Percentiles rank a stretch among this genome's conserved stretches.
These are phyloP conservation scores for Monosporozyma yasuniensis DNA, from an alignment of 805 yeast genomes.

Conservation along the genomic window DNA sequence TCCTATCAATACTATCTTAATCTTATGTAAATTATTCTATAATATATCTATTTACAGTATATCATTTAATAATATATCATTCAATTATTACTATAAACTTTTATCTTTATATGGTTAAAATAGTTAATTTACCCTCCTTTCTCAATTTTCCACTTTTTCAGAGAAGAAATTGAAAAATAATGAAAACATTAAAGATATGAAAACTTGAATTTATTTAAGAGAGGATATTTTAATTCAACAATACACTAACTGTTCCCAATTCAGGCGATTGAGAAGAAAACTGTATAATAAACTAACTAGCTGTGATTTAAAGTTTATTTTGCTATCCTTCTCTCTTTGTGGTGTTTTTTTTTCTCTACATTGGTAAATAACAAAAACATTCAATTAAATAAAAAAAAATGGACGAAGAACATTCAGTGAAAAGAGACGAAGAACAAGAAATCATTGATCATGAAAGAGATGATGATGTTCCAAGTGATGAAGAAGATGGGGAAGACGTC, in stretches of 20 bases:
- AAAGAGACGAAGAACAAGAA: slow-evolving; percentile 25
- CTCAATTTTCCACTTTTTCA: background rate
- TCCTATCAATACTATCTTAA: no score
- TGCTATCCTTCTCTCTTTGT: background rate
- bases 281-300: background rate
- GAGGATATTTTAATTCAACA: no score
- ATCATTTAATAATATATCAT: no score
- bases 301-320: background rate
- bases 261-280: background rate
- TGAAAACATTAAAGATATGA: background rate
- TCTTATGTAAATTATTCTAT: no score
- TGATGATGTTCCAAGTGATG: slow-evolving; percentile 31
- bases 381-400: background rate
- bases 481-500: slow-evolving; percentile 39
- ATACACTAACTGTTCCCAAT: background rate
- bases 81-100: no score
- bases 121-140: background rate
- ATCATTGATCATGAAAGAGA: slow-evolving; percentile 28
- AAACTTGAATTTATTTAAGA: no score
- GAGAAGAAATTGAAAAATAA: background rate
- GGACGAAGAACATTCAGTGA: slow-evolving; percentile 3
- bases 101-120: no score
- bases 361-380: no score
- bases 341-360: no score
- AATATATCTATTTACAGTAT: no score